phyloP scores from a whole-genome alignment of 2,329 filamentous ascomycete genomes.

The Neonectria neomacrospora region DNA sequence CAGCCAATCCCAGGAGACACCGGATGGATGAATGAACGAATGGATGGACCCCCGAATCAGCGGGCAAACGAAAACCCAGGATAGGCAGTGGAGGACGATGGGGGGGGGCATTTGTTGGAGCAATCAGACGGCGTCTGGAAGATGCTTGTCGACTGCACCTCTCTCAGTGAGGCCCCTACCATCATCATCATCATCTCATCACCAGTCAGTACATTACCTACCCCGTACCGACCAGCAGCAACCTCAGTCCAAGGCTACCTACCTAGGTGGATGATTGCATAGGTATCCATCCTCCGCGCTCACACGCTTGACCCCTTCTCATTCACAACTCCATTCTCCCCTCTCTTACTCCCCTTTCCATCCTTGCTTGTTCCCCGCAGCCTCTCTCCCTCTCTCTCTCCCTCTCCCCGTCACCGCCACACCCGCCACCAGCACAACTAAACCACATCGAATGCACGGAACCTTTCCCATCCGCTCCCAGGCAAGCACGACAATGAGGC shows the following conservation, averaged over 20 bases:
- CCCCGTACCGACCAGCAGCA: not conserved
- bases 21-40: no score
- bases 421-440: not conserved
- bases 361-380: not conserved
- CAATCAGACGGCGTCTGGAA: not conserved
- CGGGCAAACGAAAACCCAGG: not conserved
- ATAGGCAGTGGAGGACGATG: not conserved
- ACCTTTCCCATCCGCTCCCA: conserved; percentile 25
- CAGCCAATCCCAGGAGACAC: conserved; percentile 30
- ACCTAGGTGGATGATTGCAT: not conserved
- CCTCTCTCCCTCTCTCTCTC: not conserved
- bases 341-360: not conserved
- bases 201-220: not conserved
- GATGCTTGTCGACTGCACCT: no score
- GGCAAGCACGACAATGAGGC: conserved; percentile 3
- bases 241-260: not conserved
- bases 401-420: conserved; percentile 15
- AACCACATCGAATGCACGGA: conserved; percentile 27
- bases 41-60: not conserved
- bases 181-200: not conserved
- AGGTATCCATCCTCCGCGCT: not conserved
- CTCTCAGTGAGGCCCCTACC: no score
- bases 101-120: not conserved
- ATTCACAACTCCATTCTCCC: not conserved
- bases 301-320: not conserved